phyloP scores from a whole-genome alignment of 2,329 filamentous ascomycete genomes.

The Sporothrix curviconia region DNA sequence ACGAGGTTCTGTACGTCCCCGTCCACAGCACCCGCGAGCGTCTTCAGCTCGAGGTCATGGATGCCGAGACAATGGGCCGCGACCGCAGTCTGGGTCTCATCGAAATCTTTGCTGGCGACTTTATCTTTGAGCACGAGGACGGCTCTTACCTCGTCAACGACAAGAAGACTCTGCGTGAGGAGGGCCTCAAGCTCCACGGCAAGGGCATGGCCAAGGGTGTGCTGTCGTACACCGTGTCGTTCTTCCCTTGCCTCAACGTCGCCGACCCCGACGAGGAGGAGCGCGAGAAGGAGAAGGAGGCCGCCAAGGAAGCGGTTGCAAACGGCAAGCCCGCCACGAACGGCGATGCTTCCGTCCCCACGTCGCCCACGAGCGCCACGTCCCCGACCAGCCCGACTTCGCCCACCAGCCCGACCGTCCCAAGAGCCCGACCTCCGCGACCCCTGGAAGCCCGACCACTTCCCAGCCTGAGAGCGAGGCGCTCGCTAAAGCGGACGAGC shows the following conservation, averaged over 20 bases:
- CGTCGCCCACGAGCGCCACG: not conserved
- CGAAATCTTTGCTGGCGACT: conserved; percentile 72
- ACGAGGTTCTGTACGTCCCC: conserved; percentile 91
- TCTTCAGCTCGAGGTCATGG: conserved; percentile 89
- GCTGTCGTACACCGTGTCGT: conserved; percentile 75
- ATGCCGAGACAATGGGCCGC: conserved; percentile 84
- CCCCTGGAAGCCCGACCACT: conserved; percentile 33
- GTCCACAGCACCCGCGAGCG: conserved; percentile 80
- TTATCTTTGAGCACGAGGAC: conserved; percentile 66
- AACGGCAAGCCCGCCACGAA: not conserved
- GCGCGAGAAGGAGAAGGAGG: conserved; percentile 42
- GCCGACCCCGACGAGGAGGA: conserved; percentile 85
- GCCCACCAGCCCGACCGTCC: not conserved
- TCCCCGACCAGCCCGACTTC: not conserved
- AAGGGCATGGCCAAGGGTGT: conserved; percentile 70
- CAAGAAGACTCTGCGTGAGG: conserved; percentile 60
- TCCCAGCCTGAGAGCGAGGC: conserved; percentile 30
- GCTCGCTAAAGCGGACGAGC: conserved; percentile 33
- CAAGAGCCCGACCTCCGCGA: not conserved
- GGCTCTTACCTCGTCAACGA: conserved; percentile 79
- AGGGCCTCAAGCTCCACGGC: conserved; percentile 66
- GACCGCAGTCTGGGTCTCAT: conserved; percentile 80
- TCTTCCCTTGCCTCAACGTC: conserved; percentile 83
- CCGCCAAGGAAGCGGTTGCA: conserved; percentile 30
- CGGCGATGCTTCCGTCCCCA: conserved; percentile 19